These are phyloP conservation scores for Wickerhamomyces chaumierensis DNA, from an alignment of 805 yeast species.

Conservation along the genomic window DNA sequence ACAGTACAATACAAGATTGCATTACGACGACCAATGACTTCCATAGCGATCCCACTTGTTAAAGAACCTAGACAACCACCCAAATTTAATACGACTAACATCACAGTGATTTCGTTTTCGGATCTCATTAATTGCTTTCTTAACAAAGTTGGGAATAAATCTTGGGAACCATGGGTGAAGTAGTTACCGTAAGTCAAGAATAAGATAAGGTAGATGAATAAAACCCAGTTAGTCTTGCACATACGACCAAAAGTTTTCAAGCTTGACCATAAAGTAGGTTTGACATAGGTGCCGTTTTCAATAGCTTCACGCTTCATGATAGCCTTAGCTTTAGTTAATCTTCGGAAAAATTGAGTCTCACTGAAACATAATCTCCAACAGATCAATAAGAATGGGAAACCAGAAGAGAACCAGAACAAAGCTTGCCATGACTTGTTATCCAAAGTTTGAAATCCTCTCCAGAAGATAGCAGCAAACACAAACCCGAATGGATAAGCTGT, in stretches of 20 bases:
- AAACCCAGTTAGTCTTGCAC: slow-evolving; percentile 46
- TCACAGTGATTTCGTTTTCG: slow-evolving; percentile 40
- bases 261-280: slow-evolving; percentile 15
- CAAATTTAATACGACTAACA: slow-evolving; percentile 49
- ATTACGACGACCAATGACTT: slow-evolving; percentile 53
- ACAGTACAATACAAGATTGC: slow-evolving; percentile 40
- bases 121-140: slow-evolving; percentile 39
- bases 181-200: slow-evolving; percentile 63
- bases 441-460: slow-evolving; percentile 43
- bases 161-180: slow-evolving; percentile 67
- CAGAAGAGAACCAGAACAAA: slow-evolving; percentile 63
- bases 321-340: slow-evolving; percentile 20
- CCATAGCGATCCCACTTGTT: slow-evolving; percentile 42
- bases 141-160: slow-evolving; percentile 56
- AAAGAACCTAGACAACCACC: slow-evolving; percentile 63
- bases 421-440: slow-evolving; percentile 49
- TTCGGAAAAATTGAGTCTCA: slow-evolving; percentile 43
- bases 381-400: slow-evolving; percentile 47
- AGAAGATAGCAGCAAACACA: slow-evolving; percentile 51
- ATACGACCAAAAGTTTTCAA: slow-evolving; percentile 22
- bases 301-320: slow-evolving; percentile 19
- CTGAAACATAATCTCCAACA: slow-evolving; percentile 46
- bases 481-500: slow-evolving; percentile 57
- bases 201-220: slow-evolving; percentile 43
- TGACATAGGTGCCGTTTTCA: slow-evolving; percentile 18